phyloP scores from a whole-genome alignment of 495 filamentous ascomycete genomes.

The Daldinia caldariorum region DNA sequence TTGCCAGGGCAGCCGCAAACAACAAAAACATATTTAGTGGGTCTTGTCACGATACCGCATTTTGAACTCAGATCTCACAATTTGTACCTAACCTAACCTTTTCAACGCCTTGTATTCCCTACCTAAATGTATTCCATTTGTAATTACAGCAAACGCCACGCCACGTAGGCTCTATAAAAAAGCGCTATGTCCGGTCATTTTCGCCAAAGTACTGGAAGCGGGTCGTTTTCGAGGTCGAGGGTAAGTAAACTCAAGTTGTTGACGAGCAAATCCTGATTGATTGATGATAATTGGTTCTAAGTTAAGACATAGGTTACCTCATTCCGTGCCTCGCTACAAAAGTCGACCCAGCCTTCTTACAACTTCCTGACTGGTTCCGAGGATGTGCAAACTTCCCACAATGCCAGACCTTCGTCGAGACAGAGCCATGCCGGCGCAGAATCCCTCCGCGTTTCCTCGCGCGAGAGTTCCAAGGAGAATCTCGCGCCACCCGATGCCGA shows the following conservation, averaged over 20 bases:
- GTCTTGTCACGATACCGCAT: constrained; percentile 14
- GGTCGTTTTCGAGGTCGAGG: constrained; percentile 52
- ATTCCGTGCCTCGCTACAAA: constrained; percentile 50
- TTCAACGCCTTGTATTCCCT: background rate
- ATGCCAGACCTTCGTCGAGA: constrained; percentile 51
- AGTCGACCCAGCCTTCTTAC: constrained; percentile 65
- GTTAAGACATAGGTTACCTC: constrained; percentile 42
- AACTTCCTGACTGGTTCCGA: constrained; percentile 68
- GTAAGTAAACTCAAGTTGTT: constrained; percentile 54
- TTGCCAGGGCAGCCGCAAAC: constrained; percentile 40
- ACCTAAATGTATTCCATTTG: background rate
- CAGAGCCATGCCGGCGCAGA: constrained; percentile 47
- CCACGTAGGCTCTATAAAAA: constrained; percentile 1
- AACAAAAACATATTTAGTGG: constrained; percentile 40
- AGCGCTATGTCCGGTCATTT: constrained; percentile 46
- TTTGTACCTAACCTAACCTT: no score
- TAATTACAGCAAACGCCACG: background rate
- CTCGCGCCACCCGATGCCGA: constrained; percentile 58
- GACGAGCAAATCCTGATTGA: constrained; percentile 8
- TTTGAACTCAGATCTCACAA: background rate
- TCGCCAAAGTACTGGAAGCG: constrained; percentile 50
- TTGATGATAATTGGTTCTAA: constrained; percentile 15
- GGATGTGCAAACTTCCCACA: constrained; percentile 43
- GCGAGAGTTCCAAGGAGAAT: constrained; percentile 62
- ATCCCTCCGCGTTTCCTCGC: constrained; percentile 50